phyloP scores from a whole-genome alignment of 2,329 filamentous ascomycete genomes.

The Lachnellula arida region DNA sequence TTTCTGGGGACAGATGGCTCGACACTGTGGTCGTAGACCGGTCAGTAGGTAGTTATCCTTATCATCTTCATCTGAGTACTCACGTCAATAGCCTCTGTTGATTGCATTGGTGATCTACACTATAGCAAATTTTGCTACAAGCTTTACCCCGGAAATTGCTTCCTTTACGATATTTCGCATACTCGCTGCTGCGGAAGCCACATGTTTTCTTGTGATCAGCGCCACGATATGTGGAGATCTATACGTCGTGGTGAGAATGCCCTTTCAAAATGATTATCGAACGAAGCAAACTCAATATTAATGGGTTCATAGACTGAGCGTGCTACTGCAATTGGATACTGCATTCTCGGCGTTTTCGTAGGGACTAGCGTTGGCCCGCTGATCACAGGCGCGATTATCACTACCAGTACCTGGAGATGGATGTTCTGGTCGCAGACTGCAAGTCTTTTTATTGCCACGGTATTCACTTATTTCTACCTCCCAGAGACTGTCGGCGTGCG shows the following conservation, averaged over 20 bases:
- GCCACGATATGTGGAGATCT: conserved; percentile 15
- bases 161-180: conserved; percentile 10
- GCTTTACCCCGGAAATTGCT: not conserved
- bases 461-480: not conserved
- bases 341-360: conserved; percentile 39
- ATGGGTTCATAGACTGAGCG: conserved; percentile 30
- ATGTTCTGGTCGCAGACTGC: conserved; percentile 32
- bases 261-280: not conserved
- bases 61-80: not conserved
- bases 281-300: not conserved
- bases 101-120: not conserved
- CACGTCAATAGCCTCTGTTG: not conserved
- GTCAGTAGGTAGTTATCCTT: conserved; percentile 1
- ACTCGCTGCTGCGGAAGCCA: conserved; percentile 9
- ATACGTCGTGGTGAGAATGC: conserved; percentile 12
- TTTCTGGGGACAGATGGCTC: conserved; percentile 11
- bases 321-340: conserved; percentile 40
- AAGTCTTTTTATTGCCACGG: not conserved
- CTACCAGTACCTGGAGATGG: conserved; percentile 29
- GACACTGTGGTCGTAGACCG: conserved; percentile 8
- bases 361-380: conserved; percentile 36
- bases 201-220: conserved; percentile 16
- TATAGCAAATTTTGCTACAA: not conserved
- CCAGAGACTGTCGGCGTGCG: not conserved
- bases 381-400: conserved; percentile 31